Evolutionary conservation across 805 yeast genomes (phyloP).

Genomic region (Suhomyces faveliae): DNA sequence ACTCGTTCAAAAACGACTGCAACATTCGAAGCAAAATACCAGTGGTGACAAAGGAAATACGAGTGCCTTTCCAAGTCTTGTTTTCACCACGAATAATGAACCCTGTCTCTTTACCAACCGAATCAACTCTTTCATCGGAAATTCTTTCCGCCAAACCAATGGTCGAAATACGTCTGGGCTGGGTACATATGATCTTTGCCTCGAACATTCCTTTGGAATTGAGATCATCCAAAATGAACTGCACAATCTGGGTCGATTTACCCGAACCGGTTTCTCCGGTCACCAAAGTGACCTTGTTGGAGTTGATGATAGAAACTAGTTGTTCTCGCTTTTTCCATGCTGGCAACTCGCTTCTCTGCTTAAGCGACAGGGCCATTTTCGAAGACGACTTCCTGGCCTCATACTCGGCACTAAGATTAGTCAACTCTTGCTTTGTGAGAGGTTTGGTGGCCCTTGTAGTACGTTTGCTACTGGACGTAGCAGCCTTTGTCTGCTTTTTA

Average conservation of each 20-base stretch:
- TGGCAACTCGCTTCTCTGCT: slow-evolving; percentile 60
- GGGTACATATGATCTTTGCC: slow-evolving; percentile 78
- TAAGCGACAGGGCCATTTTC: slow-evolving; percentile 36
- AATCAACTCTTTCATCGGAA: slow-evolving; percentile 70
- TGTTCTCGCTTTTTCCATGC: slow-evolving; percentile 73
- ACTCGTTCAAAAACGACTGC: slow-evolving; percentile 47
- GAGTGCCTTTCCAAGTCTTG: slow-evolving; percentile 56
- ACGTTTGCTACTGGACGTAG: not conserved
- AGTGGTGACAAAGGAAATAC: slow-evolving; percentile 86
- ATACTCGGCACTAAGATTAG: slow-evolving; percentile 1
- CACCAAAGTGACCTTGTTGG: slow-evolving; percentile 66
- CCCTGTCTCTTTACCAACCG: slow-evolving; percentile 77
- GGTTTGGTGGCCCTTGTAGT: not conserved
- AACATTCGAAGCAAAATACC: slow-evolving; percentile 88
- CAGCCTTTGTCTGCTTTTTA: not conserved
- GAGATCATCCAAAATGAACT: slow-evolving; percentile 75
- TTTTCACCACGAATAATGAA: slow-evolving; percentile 90
- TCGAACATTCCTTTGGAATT: slow-evolving; percentile 47
- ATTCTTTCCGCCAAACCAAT: slow-evolving; percentile 93
- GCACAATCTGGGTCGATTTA: slow-evolving; percentile 92
- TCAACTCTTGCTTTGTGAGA: slow-evolving; percentile 4
- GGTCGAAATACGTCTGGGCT: slow-evolving; percentile 94
- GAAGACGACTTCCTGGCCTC: not conserved
- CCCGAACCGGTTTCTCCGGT: slow-evolving; percentile 99
- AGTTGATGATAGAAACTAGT: slow-evolving; percentile 54